Evolutionary conservation across 805 yeast species (phyloP).

Genomic region (Candida ipomoeae): DNA sequence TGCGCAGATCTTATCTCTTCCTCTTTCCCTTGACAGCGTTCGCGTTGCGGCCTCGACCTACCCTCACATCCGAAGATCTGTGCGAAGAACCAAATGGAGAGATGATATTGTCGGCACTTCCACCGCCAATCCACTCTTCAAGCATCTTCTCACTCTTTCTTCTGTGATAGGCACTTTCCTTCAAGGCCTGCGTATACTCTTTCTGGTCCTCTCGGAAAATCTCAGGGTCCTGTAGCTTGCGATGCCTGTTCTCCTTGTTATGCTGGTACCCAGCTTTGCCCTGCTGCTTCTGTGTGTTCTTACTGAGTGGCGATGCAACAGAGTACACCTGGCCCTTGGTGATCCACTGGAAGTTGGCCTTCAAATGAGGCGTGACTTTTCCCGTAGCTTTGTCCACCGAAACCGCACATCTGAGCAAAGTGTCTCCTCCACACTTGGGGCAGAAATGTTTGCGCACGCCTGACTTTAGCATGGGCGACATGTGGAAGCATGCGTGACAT

Average conservation of each 20-base stretch:
- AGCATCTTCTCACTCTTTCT: conserved; percentile 80
- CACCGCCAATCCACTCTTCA: conserved; percentile 92
- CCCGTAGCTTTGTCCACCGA: conserved; percentile 78
- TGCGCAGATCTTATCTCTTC: conserved; percentile 1
- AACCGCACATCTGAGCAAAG: conserved; percentile 86
- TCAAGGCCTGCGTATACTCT: conserved; percentile 84
- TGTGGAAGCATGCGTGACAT: conserved; percentile 93
- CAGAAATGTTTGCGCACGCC: conserved; percentile 86
- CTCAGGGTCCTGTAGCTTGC: conserved; percentile 46
- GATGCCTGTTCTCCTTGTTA: conserved; percentile 55
- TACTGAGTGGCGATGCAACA: conserved; percentile 83
- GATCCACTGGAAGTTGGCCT: conserved; percentile 90
- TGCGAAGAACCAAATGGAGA: conserved; percentile 71
- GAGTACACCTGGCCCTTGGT: conserved; percentile 81
- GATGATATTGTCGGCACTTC: conserved; percentile 77
- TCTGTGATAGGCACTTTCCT: conserved; percentile 83
- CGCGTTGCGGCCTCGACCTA: conserved; percentile 82
- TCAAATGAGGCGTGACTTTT: conserved; percentile 79
- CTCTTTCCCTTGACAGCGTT: conserved; percentile 49
- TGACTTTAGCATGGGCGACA: conserved; percentile 72
- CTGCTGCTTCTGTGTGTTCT: conserved; percentile 60
- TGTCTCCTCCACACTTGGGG: conserved; percentile 91
- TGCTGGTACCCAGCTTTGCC: conserved; percentile 83
- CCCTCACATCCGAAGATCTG: conserved; percentile 54
- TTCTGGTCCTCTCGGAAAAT: conserved; percentile 86